Conservation (phyloP, 176 grass and related monocot species). For the Oryza coarctata region DNA sequence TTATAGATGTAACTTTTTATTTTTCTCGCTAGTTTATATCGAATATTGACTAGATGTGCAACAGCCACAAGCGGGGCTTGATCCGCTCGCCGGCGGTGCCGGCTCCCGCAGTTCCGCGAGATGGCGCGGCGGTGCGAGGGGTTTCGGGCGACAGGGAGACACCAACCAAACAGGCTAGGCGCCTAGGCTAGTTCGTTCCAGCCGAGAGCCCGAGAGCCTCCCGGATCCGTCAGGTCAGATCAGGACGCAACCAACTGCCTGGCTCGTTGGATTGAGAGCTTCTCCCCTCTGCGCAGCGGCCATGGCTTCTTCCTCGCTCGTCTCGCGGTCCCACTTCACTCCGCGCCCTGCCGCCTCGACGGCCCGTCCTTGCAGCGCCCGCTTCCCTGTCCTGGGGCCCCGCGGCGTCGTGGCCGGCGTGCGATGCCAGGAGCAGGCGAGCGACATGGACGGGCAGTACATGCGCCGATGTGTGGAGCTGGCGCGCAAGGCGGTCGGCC, state of each 20-base stretch:
- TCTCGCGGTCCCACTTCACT: constrained; percentile 1
- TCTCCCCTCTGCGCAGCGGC: background rate
- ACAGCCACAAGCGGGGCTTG: too few relatives aligned
- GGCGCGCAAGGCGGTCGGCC: constrained; percentile 63
- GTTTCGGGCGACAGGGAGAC: background rate
- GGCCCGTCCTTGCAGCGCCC: background rate
- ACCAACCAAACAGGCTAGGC: background rate
- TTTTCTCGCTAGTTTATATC: too few relatives aligned
- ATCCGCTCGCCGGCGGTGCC: background rate
- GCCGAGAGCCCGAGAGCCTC: too few relatives aligned
- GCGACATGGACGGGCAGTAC: constrained; percentile 59
- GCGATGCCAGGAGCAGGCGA: constrained; percentile 42
- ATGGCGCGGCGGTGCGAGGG: background rate
- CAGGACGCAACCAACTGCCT: too few relatives aligned
- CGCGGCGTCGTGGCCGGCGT: background rate
- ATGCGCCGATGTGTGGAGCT: constrained; percentile 76
- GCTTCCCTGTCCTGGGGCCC: background rate
- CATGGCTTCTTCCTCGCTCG: constrained; percentile 31
- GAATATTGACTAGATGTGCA: too few relatives aligned
- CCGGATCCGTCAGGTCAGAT: background rate
- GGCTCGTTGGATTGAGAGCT: background rate
- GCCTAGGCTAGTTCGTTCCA: too few relatives aligned
- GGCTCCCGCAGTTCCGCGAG: too few relatives aligned
- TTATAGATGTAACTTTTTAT: too few relatives aligned
- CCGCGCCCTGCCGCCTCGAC: background rate